Base-by-base conservation (phyloP, 352 stramenopile species). In the Globisporangium acanthophoron region DNA sequence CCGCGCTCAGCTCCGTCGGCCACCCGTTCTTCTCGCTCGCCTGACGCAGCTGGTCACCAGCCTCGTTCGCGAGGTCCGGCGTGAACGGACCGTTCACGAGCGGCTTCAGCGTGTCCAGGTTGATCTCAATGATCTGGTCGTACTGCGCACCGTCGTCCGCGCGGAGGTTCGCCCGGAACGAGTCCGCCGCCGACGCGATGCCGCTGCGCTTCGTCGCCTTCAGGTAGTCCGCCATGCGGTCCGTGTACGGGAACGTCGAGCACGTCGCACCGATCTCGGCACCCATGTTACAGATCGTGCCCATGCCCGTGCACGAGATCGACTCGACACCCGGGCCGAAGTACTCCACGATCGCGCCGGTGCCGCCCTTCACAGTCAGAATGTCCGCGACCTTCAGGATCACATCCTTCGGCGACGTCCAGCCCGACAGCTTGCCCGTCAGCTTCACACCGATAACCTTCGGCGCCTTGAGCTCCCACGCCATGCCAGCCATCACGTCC, bases 211-310 rank as follows among this genome's bases (percentile, higher is more conserved):
- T 79, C 41, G 91, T 97, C 52, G 88, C 87, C 69, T 86, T 80
- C 43, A 97, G 75, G 80, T 97, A 97, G 79, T 95, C 87, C 20
- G 74, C 75, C 91, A 97, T 97, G 67, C 88, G 81, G 53, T 93
- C 76, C 52, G 89, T 96, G 83, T 94, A 97, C 5, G 89, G 89
- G 84, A 97, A 97, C 29, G 88, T 97, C 46, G 91, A 97, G 80
- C 87, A 96, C 52, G 91, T 97, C 49, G 91, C 91, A 50, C 91
- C 91, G 58, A 97, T 97, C 66, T 97, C 91, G 24, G 91, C 91
- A 76, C 91, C 91, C 91, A 97, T 97, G 83, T 97, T 97, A 88
- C 87, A 96, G 70, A 97, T 97, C 68, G 91, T 97, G 59, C 85
- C 91, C 88, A 97, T 96, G 66, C 89, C 91, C 66, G 91, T 97